Conservation (phyloP, 2,329 filamentous ascomycete genomes). For the Exophiala bonariae region DNA sequence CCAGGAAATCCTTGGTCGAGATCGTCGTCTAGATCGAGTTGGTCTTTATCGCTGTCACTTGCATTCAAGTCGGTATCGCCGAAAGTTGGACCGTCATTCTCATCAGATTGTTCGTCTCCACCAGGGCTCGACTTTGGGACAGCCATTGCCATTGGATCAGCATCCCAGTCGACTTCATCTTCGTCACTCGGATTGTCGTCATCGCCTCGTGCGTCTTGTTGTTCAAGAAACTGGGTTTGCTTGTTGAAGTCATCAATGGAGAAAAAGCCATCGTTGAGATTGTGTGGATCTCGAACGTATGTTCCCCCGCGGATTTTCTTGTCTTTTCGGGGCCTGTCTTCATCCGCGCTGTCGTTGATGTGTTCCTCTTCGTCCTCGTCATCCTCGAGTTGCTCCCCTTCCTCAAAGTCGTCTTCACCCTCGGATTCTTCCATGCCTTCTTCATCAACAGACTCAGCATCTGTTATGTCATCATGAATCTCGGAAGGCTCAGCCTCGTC, state of each 20-base stretch:
- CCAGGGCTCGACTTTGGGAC: conserved; percentile 12
- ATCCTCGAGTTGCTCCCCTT: conserved; percentile 14
- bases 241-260: conserved; percentile 97
- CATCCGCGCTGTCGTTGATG: conserved; percentile 32
- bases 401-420: conserved; percentile 6
- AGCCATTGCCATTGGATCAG: conserved; percentile 63
- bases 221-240: conserved; percentile 84
- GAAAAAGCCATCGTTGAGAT: conserved; percentile 96
- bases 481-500: too few species aligned
- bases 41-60: conserved; percentile 64
- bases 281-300: conserved; percentile 72
- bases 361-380: conserved; percentile 28
- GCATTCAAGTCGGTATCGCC: conserved; percentile 74
- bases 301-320: conserved; percentile 49
- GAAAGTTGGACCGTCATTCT: conserved; percentile 81
- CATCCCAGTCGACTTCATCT: conserved; percentile 84
- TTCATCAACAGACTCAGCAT: conserved; percentile 16
- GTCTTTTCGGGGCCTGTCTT: conserved; percentile 28
- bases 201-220: conserved; percentile 74
- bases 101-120: conserved; percentile 58
- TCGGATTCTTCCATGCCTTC: conserved; percentile 21
- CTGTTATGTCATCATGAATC: conserved; percentile 12
- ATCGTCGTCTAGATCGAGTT: conserved; percentile 50
- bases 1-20: conserved; percentile 59
- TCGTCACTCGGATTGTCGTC: conserved; percentile 79